Percentiles rank a stretch among this genome's conserved stretches.
Conservation (phyloP, 2,329 filamentous ascomycete species). For the Achaetomium macrosporum region DNA sequence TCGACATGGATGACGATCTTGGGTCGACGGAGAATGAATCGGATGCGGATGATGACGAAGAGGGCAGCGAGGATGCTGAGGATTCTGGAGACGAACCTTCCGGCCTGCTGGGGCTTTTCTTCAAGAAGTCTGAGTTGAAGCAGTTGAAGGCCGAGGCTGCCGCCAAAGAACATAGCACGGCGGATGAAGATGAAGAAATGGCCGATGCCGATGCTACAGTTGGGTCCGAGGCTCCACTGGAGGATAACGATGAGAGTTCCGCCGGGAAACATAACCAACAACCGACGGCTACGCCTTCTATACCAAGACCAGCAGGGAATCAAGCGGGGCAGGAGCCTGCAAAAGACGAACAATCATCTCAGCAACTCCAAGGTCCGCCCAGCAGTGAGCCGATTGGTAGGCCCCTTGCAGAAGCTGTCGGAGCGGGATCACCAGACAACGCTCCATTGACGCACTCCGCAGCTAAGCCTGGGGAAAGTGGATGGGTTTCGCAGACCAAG, state of each 20-base stretch:
- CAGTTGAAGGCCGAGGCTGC: constrained; percentile 41
- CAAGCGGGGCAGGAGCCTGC: background rate
- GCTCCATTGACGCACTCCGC: background rate
- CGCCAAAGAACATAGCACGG: constrained; percentile 17
- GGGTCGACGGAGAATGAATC: constrained; percentile 49
- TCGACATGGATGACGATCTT: constrained; percentile 64
- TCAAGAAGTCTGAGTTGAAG: constrained; percentile 53
- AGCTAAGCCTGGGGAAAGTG: background rate
- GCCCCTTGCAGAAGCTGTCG: background rate
- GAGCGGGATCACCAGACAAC: background rate
- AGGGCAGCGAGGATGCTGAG: constrained; percentile 40
- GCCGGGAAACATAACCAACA: background rate
- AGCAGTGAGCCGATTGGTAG: background rate
- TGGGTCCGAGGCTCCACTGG: background rate
- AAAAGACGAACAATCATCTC: background rate
- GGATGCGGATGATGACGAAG: constrained; percentile 39
- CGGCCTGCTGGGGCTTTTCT: constrained; percentile 52
- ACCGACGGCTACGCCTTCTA: background rate
- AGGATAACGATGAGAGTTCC: background rate
- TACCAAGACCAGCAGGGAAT: background rate
- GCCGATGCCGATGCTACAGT: constrained; percentile 23
- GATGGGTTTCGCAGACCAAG: background rate
- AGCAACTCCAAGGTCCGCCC: background rate
- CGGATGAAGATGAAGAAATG: constrained; percentile 31
- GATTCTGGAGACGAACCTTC: constrained; percentile 38